Conservation (phyloP, 192 early-diverging fungal genomes). For the Coemansia furcata region DNA sequence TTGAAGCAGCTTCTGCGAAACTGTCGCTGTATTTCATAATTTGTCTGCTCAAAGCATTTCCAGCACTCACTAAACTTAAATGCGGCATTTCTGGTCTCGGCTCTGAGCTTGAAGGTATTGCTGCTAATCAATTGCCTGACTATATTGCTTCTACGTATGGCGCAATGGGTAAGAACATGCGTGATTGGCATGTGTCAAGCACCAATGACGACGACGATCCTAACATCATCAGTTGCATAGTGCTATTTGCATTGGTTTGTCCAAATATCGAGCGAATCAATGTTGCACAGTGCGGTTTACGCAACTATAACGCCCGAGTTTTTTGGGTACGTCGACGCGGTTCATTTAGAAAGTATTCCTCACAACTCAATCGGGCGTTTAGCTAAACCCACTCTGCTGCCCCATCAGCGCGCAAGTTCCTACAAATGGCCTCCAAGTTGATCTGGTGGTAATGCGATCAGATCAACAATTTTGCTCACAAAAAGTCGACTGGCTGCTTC, state of each 20-base stretch:
- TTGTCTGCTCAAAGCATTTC: not conserved
- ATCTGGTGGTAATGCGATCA: not conserved
- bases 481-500: not conserved
- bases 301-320: not conserved
- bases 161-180: not conserved
- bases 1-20: not conserved
- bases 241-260: not conserved
- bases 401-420: not conserved
- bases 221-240: not conserved
- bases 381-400: not conserved
- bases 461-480: not conserved
- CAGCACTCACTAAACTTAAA: not conserved
- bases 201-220: not conserved
- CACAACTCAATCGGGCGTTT: not conserved
- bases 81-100: not conserved
- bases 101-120: not conserved
- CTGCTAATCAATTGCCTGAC: not conserved
- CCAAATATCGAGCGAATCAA: not conserved
- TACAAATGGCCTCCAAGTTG: not conserved
- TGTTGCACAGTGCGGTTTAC: not conserved
- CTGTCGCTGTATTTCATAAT: not conserved
- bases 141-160: not conserved
- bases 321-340: not conserved
- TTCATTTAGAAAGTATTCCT: not conserved
- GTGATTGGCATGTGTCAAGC: not conserved